phyloP scores from a whole-genome alignment of 2,329 filamentous ascomycete species.

The Aspergillus viridinutans region DNA sequence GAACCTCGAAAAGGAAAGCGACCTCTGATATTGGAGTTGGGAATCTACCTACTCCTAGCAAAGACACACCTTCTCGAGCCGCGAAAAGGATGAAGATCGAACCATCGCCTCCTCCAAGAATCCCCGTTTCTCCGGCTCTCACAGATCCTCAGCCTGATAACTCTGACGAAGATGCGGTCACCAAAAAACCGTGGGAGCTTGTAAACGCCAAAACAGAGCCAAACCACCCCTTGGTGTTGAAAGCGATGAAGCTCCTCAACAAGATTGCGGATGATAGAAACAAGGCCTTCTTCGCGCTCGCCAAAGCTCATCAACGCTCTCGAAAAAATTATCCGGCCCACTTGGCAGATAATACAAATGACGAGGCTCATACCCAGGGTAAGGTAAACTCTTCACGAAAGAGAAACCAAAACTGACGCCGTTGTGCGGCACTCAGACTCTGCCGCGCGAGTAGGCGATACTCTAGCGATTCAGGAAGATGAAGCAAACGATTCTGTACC shows the following conservation, averaged over 20 bases:
- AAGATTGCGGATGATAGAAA: neutral
- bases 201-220: neutral
- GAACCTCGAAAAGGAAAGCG: neutral
- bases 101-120: neutral
- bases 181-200: neutral
- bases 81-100: neutral
- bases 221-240: neutral
- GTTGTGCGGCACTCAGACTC: neutral
- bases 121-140: neutral
- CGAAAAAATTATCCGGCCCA: neutral
- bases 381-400: neutral
- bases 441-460: neutral
- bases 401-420: neutral
- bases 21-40: neutral
- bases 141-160: neutral
- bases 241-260: neutral
- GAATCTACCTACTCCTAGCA: neutral
- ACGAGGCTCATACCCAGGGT: neutral
- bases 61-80: neutral
- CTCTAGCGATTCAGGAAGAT: neutral
- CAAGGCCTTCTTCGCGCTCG: neutral
- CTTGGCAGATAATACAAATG: neutral
- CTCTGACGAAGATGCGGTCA: neutral
- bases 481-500: slow-evolving; percentile 5
- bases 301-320: neutral